These are phyloP conservation scores for Claviceps sp. DNA, from an alignment of 2,329 filamentous ascomycete species.

Conservation along the genomic window DNA sequence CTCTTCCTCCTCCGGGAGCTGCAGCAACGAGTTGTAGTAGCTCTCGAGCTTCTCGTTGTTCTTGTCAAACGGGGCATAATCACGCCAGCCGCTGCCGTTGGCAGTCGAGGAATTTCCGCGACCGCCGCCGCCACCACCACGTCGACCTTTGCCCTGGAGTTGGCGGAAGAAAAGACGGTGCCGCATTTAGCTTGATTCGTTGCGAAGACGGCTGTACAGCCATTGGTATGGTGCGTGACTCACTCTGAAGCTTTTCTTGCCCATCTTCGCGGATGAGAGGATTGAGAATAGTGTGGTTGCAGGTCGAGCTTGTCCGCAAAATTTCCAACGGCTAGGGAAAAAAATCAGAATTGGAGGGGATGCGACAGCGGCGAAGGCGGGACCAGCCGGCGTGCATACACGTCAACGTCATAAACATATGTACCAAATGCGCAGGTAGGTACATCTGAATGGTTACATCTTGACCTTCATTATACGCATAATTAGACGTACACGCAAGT, in stretches of 20 bases:
- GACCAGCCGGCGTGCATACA: neutral
- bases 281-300: neutral
- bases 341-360: neutral
- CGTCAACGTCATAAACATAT: too few species aligned
- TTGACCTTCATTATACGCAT: too few species aligned
- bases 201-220: neutral
- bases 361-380: neutral
- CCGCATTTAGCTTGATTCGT: neutral
- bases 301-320: neutral
- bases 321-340: neutral
- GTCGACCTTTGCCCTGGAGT: constrained; percentile 22
- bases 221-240: constrained; percentile 4
- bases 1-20: constrained; percentile 66
- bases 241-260: constrained; percentile 24
- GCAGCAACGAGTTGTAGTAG: constrained; percentile 70
- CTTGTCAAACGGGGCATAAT: constrained; percentile 44
- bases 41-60: constrained; percentile 73
- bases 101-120: constrained; percentile 10
- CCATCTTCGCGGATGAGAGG: constrained; percentile 17
- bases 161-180: constrained; percentile 6
- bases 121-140: constrained; percentile 22
- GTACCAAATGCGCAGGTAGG: too few species aligned
- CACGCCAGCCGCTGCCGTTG: constrained; percentile 18
- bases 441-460: too few species aligned
- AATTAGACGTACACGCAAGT: too few species aligned